phyloP scores from a whole-genome alignment of 192 early-diverging fungal genomes.

The Coemansia sp. region DNA sequence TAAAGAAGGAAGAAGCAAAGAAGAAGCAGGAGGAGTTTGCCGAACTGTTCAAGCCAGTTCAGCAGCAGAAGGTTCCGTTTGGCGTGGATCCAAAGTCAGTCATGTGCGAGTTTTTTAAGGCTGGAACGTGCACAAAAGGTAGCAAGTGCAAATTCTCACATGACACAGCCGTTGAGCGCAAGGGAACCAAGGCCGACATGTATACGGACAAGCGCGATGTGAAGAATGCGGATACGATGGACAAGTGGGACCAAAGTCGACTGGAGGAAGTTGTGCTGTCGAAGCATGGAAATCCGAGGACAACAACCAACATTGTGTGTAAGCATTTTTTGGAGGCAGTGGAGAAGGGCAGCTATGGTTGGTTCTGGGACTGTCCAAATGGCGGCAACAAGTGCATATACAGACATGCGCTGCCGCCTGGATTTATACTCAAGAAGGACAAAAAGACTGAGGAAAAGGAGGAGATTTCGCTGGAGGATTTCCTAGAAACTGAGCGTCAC shows the following conservation, averaged over 20 bases:
- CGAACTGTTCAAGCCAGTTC: constrained; percentile 87
- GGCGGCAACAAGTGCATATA: constrained; percentile 94
- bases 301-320: constrained; percentile 97
- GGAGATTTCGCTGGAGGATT: constrained; percentile 93
- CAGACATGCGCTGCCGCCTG: constrained; percentile 92
- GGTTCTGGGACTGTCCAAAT: constrained; percentile 99
- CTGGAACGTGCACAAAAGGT: constrained; percentile 87
- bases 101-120: constrained; percentile 89
- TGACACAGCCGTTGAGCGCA: constrained; percentile 85
- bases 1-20: constrained; percentile 78
- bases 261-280: constrained; percentile 84
- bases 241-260: constrained; percentile 91
- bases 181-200: constrained; percentile 86
- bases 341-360: constrained; percentile 92
- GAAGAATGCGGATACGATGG: constrained; percentile 83
- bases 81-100: constrained; percentile 96
- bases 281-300: constrained; percentile 80
- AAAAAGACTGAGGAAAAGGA: constrained; percentile 75
- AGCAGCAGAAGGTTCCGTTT: constrained; percentile 94
- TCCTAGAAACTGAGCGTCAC: constrained; percentile 97
- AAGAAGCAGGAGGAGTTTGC: constrained; percentile 87
- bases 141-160: constrained; percentile 97
- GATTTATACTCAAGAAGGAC: constrained; percentile 93
- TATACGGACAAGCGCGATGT: constrained; percentile 82
- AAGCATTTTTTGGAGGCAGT: constrained; percentile 98